Base-by-base conservation (phyloP, 352 stramenopile species). In the Globisporangium spinosum region DNA sequence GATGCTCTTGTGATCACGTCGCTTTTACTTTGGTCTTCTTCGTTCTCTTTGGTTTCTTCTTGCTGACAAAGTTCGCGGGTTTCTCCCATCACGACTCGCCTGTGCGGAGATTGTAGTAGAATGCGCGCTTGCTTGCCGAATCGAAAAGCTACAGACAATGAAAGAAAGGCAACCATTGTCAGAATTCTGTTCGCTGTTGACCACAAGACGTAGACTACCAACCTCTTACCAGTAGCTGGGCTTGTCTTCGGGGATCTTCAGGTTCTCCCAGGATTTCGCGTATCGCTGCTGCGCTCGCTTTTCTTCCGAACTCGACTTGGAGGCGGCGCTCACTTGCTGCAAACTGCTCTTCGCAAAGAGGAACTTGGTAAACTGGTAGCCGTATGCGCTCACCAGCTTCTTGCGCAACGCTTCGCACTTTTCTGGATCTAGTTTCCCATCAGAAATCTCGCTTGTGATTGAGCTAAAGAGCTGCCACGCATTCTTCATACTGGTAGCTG, bases 21-120 rank as follows among this genome's bases (percentile, higher is more conserved):
- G 54, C 54, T 59, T 59, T 59, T 15, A 23, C 27, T 40, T 54
- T 68, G 43, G 68, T 81, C 34, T 76, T 85, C 51, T 70, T 80
- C 15, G 47, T 68, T 5, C 58, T 65, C 27, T 60, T 69, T 13
- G 67, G 38, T 22, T 61, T 72, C 20, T 53, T 49, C 10, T 45
- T 62, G 4, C 27, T 59, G 5, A 83, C 65, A 34, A 86, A 70
- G 38, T 75, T 83, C 25, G 61, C 34, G 29, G 83, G 83, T 12
- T 70, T 77, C 23, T 88, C 77, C 83, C 83, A 91, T 17, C 76
- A 75, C 20, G 80, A 89, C 64, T 91, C 80, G 1, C 83, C 83
- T 6, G 83, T 91, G 17, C 83, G 83, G 58, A 89, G 64, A 57
- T 91, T 91, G 70, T 89, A 84, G 67, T 91, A 90, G 71, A 91